Evolutionary conservation across 345 rosid species (phyloP).

Genomic region (Syzygium aromaticum): DNA sequence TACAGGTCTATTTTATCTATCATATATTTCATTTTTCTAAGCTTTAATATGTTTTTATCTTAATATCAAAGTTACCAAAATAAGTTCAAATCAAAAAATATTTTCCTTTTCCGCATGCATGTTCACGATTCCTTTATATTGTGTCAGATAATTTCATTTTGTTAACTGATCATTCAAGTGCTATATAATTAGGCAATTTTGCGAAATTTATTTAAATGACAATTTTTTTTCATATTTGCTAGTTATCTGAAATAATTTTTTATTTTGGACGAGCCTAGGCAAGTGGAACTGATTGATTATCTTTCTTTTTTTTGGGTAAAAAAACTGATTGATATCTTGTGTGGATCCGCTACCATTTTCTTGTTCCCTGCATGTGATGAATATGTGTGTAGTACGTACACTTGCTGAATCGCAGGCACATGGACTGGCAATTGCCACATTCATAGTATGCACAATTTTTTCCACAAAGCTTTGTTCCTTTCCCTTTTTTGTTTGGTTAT

Average conservation of each 20-base stretch:
- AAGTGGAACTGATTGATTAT: background rate
- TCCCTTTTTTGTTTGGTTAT: background rate
- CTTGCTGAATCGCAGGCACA: background rate
- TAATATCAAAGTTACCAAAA: background rate
- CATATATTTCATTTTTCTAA: background rate
- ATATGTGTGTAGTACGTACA: background rate
- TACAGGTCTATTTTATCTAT: background rate
- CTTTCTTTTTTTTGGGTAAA: no score
- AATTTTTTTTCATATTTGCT: background rate
- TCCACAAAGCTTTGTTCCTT: background rate
- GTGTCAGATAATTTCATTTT: background rate
- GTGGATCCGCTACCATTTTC: background rate
- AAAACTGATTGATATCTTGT: background rate
- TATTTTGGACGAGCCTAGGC: background rate
- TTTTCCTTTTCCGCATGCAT: background rate
- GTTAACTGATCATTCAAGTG: background rate
- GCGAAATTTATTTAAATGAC: rapidly evolving
- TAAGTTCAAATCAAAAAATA: background rate
- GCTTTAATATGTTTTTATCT: background rate
- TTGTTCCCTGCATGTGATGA: background rate
- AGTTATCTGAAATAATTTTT: background rate
- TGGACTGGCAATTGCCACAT: background rate
- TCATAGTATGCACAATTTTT: background rate
- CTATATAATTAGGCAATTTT: background rate
- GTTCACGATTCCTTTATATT: background rate